Conservation (phyloP, 345 rosid genomes). For the Limnanthes douglasii region DNA sequence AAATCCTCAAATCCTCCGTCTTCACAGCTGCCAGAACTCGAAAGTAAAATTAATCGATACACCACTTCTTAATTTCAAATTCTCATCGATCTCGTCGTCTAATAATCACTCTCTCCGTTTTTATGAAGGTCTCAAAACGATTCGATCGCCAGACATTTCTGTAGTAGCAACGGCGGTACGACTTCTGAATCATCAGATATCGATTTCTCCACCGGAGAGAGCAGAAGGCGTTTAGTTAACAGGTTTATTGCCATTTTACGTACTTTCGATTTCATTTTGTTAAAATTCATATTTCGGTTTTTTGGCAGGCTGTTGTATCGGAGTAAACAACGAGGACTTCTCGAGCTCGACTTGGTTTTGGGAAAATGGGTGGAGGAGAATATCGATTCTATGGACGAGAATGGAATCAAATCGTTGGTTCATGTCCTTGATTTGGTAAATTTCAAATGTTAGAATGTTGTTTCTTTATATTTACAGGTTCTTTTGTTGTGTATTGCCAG, state of each 20-base stretch:
- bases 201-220: conserved; percentile 62
- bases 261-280: neutral
- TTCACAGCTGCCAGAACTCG: neutral
- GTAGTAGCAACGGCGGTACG: conserved; percentile 10
- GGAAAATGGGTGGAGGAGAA: conserved; percentile 92
- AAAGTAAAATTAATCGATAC: too few relatives aligned
- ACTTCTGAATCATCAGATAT: conserved; percentile 20
- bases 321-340: conserved; percentile 89
- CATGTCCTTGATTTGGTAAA: conserved; percentile 75
- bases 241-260: conserved; percentile 21
- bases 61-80: too few relatives aligned
- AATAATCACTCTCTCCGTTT: neutral
- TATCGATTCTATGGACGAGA: conserved; percentile 56
- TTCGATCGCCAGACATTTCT: conserved; percentile 29
- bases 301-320: conserved; percentile 58
- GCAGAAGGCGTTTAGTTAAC: conserved; percentile 55
- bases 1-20: conserved; percentile 25
- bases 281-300: neutral
- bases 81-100: neutral
- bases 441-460: too few relatives aligned
- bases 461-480: neutral
- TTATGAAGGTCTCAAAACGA: conserved; percentile 29
- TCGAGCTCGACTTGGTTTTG: conserved; percentile 83
- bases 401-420: conserved; percentile 53
- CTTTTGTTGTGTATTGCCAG: neutral